Conservation (phyloP, 352 stramenopile genomes). For the Chrysophaeum taylorii region DNA sequence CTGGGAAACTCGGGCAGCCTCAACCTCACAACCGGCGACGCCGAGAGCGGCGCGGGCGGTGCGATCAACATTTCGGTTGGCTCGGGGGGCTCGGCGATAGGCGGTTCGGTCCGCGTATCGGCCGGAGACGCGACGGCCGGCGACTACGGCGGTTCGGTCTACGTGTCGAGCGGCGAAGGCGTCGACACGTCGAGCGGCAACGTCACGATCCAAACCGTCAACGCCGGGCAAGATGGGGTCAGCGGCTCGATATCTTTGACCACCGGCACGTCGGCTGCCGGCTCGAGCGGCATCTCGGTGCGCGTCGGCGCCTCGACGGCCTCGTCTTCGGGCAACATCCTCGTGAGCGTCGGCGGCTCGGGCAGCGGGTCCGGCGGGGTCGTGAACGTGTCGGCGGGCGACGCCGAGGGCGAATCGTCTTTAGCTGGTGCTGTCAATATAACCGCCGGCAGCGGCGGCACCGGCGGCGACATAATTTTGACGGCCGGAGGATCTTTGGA, state of each 20-base stretch:
- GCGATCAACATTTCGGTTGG: slow-evolving; percentile 56
- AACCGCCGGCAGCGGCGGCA: not conserved
- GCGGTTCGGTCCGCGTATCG: slow-evolving; percentile 30
- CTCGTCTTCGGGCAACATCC: slow-evolving; percentile 28
- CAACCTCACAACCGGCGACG: not conserved
- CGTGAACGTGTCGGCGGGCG: slow-evolving; percentile 8
- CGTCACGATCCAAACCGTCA: slow-evolving; percentile 31
- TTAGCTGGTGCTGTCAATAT: slow-evolving; percentile 9
- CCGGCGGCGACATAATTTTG: slow-evolving; percentile 11
- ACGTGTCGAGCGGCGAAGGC: slow-evolving; percentile 32
- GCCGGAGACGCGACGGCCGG: slow-evolving; percentile 14
- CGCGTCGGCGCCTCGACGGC: not conserved
- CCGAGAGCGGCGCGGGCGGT: slow-evolving; percentile 34
- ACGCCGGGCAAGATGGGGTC: slow-evolving; percentile 29
- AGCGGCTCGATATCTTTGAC: slow-evolving; percentile 30
- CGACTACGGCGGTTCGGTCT: slow-evolving; percentile 32
- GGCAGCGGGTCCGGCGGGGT: not conserved
- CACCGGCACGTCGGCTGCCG: slow-evolving; percentile 21
- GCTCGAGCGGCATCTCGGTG: slow-evolving; percentile 10
- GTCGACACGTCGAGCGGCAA: slow-evolving; percentile 31
- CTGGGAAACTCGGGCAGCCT: slow-evolving; percentile 44
- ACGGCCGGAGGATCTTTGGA: slow-evolving; percentile 3
- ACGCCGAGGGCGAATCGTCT: not conserved
- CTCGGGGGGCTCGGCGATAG: slow-evolving; percentile 37
- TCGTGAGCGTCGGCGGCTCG: slow-evolving; percentile 39